Evolutionary conservation across 345 rosid genomes (phyloP), one percentile per base, ranked within the genome.

Genomic region (Hibiscus syriacus): DNA sequence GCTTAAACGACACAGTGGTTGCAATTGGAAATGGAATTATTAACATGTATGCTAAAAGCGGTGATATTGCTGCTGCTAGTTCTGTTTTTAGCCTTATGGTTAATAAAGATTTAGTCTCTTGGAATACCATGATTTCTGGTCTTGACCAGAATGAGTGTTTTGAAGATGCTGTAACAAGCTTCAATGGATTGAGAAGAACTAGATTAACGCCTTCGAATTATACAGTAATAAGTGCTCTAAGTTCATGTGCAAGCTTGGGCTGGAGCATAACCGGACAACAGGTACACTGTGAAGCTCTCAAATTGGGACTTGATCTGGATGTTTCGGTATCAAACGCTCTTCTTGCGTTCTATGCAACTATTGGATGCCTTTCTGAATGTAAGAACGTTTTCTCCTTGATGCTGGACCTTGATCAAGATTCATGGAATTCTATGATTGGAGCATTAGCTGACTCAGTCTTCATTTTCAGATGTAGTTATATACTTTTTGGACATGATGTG

Each of bases 101-200:
- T 63, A 77, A 81, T 55, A 92, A 76, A 77, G 98, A 92, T 85
- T 79, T 78, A 2, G 87, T 92, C 73, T 88, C 98, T 25, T 92
- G 98, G 97, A 92, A 90, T 78, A 82, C 92, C 63, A 83, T 88
- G 82, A 92, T 90, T 79, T 82, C 97, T 64, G 97, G 87, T 71
- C 85, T 92, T 57, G 92, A 90, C 74, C 98, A 90, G 76, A 90
- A 85, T 67, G 86, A 80, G 55, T 74, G 77, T 79, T 87, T 83
- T 70, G 79, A 80, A 79, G 91, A 84, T 72, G 90, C 98, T 8
- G 64, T 73, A 17, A 73, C 62, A 55, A 68, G 70, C 77, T 87
- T 86, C 76, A 70, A 57, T 56, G 54, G 67, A 59, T 90, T 92
- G 98, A 83, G 82, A 74, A 78, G 71, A 77, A 74, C 48, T 62